Percentiles rank a stretch among this genome's conserved stretches.
These are phyloP conservation scores for Rhizopus sp. DNA, from an alignment of 371 early-diverging fungal genomes.

Conservation along the genomic window DNA sequence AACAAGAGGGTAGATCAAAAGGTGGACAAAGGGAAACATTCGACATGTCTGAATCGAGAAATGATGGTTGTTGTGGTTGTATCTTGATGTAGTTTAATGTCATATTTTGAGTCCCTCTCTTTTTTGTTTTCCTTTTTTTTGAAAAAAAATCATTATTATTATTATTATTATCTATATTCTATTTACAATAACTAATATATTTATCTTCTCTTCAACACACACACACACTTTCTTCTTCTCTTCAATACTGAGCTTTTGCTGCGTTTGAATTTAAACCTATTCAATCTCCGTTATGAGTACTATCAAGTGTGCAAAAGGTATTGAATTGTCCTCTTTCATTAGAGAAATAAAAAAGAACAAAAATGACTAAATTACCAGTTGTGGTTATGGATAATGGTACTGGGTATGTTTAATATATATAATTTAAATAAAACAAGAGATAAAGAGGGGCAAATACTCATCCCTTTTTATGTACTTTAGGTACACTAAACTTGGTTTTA, in stretches of 20 bases:
- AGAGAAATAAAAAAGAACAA: too few relatives aligned
- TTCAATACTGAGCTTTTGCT: too few relatives aligned
- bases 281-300: background rate
- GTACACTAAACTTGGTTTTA: slow-evolving; percentile 98
- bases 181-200: too few relatives aligned
- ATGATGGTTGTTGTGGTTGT: slow-evolving; percentile 13
- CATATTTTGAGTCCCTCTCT: background rate
- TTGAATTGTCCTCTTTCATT: background rate
- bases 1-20: slow-evolving; percentile 38
- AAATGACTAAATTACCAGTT: slow-evolving; percentile 65
- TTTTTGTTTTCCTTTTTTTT: background rate
- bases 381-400: slow-evolving; percentile 96
- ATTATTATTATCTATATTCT: too few relatives aligned
- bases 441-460: background rate
- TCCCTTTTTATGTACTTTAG: slow-evolving; percentile 41
- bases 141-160: background rate
- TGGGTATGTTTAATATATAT: slow-evolving; percentile 65
- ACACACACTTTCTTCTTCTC: too few relatives aligned
- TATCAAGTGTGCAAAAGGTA: background rate
- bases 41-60: slow-evolving; percentile 19
- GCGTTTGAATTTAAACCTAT: too few relatives aligned
- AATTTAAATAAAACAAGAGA: background rate
- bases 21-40: slow-evolving; percentile 23
- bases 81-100: slow-evolving; percentile 9
- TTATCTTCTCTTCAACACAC: too few relatives aligned